phyloP scores from a whole-genome alignment of 2,329 filamentous ascomycete species.

The Tolypocladium ophioglossoides region DNA sequence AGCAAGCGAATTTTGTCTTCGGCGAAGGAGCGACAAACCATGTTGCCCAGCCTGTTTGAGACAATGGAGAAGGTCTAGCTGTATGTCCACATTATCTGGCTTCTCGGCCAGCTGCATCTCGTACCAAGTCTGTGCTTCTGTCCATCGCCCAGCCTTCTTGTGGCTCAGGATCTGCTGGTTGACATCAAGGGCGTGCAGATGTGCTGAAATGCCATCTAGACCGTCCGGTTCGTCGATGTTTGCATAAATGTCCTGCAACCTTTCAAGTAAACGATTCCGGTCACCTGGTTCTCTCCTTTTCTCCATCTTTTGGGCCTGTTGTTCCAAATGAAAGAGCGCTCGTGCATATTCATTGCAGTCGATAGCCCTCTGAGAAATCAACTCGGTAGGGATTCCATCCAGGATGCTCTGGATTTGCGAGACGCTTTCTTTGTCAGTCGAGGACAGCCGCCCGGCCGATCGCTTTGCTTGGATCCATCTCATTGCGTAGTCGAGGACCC shows the following conservation, averaged over 20 bases:
- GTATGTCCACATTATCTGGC: constrained; percentile 65
- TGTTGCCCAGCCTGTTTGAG: constrained; percentile 94
- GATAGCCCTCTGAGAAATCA: constrained; percentile 73
- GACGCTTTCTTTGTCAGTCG: constrained; percentile 36
- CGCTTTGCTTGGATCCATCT: constrained; percentile 75
- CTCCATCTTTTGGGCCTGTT: constrained; percentile 56
- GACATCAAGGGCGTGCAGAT: constrained; percentile 77
- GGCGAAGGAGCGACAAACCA: constrained; percentile 39
- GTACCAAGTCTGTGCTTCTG: constrained; percentile 94
- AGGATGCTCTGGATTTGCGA: constrained; percentile 40
- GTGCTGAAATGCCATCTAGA: constrained; percentile 85
- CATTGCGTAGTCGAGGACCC: constrained; percentile 82
- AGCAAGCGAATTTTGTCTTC: constrained; percentile 1
- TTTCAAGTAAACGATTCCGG: constrained; percentile 58
- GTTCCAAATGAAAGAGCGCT: constrained; percentile 89
- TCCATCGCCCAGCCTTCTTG: constrained; percentile 86
- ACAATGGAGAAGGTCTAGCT: constrained; percentile 76
- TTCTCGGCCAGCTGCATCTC: constrained; percentile 77
- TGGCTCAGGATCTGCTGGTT: constrained; percentile 91
- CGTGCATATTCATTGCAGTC: constrained; percentile 89
- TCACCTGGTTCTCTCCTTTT: constrained; percentile 37
- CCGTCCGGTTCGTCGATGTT: constrained; percentile 97
- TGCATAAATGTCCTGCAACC: constrained; percentile 86
- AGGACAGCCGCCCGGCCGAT: constrained; percentile 15
- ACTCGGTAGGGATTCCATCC: constrained; percentile 58